phyloP scores from a whole-genome alignment of 176 grass and related monocot species.

The Aegilops tauschii region DNA sequence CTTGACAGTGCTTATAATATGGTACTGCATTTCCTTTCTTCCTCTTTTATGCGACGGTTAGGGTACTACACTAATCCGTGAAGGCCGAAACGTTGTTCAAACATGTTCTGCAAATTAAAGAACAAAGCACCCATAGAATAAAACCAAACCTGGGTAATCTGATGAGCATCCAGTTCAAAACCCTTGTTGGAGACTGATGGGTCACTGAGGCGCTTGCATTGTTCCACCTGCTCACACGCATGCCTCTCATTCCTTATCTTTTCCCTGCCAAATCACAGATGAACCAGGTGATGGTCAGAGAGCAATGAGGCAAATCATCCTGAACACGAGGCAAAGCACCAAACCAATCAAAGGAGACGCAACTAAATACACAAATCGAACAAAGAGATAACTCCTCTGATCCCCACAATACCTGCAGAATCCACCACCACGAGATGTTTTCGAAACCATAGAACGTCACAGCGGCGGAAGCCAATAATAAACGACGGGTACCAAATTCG shows the following conservation, averaged over 20 bases:
- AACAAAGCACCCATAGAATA: background rate
- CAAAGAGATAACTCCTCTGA: background rate
- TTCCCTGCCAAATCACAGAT: constrained; percentile 38
- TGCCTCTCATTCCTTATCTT: constrained; percentile 53
- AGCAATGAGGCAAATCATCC: background rate
- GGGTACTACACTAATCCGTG: background rate
- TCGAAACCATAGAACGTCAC: background rate
- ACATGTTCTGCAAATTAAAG: constrained; percentile 2
- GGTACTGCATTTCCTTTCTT: no score
- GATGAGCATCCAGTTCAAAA: constrained; percentile 54
- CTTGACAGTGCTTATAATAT: background rate
- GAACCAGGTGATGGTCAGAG: constrained; percentile 1
- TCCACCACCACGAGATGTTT: background rate
- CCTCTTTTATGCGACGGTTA: no score
- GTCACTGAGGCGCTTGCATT: constrained; percentile 49
- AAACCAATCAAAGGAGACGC: no score
- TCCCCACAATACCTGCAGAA: background rate
- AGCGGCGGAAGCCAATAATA: background rate
- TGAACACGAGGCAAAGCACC: background rate
- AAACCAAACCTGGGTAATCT: constrained; percentile 53
- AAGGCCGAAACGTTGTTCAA: background rate
- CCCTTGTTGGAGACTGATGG: constrained; percentile 38
- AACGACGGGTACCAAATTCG: background rate
- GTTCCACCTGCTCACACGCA: constrained; percentile 57
- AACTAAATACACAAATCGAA: no score